phyloP scores from a whole-genome alignment of 2,329 filamentous ascomycete species.

The Macrophomina pseudophaseolina region DNA sequence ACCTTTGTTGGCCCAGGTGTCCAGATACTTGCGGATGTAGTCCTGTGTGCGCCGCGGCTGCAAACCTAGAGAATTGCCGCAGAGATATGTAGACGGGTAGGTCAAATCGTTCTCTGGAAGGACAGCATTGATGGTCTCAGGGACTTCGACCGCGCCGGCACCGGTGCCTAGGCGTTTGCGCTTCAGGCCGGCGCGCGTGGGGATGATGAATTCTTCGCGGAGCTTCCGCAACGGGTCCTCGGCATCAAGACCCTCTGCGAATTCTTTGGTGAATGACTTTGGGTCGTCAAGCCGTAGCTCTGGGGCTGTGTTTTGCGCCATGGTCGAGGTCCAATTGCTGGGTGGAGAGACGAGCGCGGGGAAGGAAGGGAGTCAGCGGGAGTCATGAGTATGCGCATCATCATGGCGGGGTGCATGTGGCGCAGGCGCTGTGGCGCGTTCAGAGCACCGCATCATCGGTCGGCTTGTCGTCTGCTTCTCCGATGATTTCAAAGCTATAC shows the following conservation, averaged over 20 bases:
- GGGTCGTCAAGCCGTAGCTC: conserved; percentile 15
- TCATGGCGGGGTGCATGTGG: conserved; percentile 16
- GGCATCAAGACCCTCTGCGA: conserved; percentile 41
- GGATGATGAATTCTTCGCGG: conserved; percentile 76
- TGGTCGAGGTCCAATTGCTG: conserved; percentile 7
- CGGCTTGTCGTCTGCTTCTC: conserved; percentile 8
- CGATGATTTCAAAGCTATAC: conserved; percentile 18
- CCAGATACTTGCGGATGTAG: conserved; percentile 74
- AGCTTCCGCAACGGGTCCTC: conserved; percentile 46
- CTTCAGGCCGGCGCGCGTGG: conserved; percentile 73
- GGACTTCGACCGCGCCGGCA: background rate
- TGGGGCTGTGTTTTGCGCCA: background rate
- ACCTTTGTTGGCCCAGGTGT: conserved; percentile 83
- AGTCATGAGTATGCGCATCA: background rate
- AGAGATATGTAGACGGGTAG: conserved; percentile 74
- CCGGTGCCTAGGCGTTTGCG: conserved; percentile 56
- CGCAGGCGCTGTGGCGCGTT: background rate
- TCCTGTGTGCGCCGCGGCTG: conserved; percentile 73
- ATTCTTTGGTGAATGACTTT: conserved; percentile 39
- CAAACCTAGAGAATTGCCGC: conserved; percentile 86
- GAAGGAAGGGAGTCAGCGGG: background rate
- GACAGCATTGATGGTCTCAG: conserved; percentile 10
- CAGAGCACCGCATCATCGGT: conserved; percentile 4
- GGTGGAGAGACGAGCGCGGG: background rate
- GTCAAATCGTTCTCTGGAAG: conserved; percentile 28